phyloP scores from a whole-genome alignment of 768 basidiomycete species.

The Porpolomopsis calyptriformis region DNA sequence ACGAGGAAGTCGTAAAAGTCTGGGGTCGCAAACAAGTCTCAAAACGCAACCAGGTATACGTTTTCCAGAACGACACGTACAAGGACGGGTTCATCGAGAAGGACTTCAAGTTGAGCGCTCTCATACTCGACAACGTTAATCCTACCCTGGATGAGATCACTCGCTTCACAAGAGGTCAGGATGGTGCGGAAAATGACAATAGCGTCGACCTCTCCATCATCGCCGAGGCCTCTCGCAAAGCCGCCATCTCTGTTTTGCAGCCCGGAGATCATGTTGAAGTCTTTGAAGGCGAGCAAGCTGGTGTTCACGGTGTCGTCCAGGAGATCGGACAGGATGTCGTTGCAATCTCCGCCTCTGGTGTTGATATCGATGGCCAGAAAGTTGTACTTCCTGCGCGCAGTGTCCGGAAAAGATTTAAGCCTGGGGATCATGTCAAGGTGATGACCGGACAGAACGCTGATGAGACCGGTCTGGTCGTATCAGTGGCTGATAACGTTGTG shows the following conservation, averaged over 20 bases:
- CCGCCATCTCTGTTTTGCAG: slow-evolving; percentile 88
- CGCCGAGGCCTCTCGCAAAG: slow-evolving; percentile 83
- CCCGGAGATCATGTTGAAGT: slow-evolving; percentile 98
- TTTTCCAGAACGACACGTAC: slow-evolving; percentile 91
- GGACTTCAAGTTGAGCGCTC: slow-evolving; percentile 73
- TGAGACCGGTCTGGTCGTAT: slow-evolving; percentile 92
- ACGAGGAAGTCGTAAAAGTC: slow-evolving; percentile 81
- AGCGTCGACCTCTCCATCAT: slow-evolving; percentile 84
- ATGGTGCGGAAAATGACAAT: slow-evolving; percentile 49
- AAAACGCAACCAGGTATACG: slow-evolving; percentile 62
- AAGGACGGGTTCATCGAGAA: slow-evolving; percentile 94
- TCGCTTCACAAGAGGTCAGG: slow-evolving; percentile 69
- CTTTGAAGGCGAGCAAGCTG: slow-evolving; percentile 92
- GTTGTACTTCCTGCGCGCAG: slow-evolving; percentile 79
- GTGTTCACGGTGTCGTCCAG: slow-evolving; percentile 86
- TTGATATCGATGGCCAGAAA: slow-evolving; percentile 80
- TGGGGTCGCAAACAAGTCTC: slow-evolving; percentile 72
- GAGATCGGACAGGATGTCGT: slow-evolving; percentile 83
- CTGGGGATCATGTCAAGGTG: slow-evolving; percentile 98
- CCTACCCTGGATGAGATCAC: slow-evolving; percentile 97
- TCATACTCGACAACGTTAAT: slow-evolving; percentile 81
- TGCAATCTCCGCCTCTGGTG: slow-evolving; percentile 64
- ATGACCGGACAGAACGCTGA: slow-evolving; percentile 91
- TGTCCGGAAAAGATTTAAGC: slow-evolving; percentile 90
- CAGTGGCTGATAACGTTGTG: slow-evolving; percentile 80